Percentiles rank a stretch among this genome's conserved stretches.
Evolutionary conservation across 2,329 filamentous ascomycete genomes (phyloP).

Genomic region (Monosporascus sp.): DNA sequence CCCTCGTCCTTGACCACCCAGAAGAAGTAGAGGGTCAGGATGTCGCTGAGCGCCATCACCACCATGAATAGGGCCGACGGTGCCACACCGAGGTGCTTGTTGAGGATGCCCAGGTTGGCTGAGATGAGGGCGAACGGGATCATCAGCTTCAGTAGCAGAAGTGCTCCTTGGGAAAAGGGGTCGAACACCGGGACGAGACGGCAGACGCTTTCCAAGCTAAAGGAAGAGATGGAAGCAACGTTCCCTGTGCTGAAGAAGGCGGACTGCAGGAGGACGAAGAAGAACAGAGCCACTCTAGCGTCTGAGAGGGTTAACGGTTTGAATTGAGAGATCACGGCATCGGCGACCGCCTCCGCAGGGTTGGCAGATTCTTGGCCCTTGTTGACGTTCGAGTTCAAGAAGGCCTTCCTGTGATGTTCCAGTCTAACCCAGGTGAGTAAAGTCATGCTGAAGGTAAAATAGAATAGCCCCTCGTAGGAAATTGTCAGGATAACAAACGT

Average conservation of each 20-base stretch:
- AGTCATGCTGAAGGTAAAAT: constrained; percentile 78
- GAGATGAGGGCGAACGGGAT: constrained; percentile 91
- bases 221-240: constrained; percentile 87
- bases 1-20: constrained; percentile 97
- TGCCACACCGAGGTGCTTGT: constrained; percentile 74
- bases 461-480: constrained; percentile 95
- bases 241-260: constrained; percentile 98
- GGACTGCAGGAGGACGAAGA: constrained; percentile 89
- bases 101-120: constrained; percentile 90
- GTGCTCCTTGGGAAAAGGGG: constrained; percentile 82
- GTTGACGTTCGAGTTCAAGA: constrained; percentile 24
- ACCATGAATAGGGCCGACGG: constrained; percentile 90
- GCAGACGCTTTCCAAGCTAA: constrained; percentile 84
- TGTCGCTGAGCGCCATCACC: constrained; percentile 85
- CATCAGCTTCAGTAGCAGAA: constrained; percentile 84
- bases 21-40: constrained; percentile 93
- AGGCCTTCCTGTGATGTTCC: constrained; percentile 68
- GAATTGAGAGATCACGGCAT: constrained; percentile 28
- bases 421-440: constrained; percentile 88
- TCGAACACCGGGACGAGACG: constrained; percentile 89
- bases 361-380: constrained; percentile 9
- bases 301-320: constrained; percentile 77
- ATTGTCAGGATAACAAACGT: constrained; percentile 95
- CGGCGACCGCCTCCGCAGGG: constrained; percentile 11
- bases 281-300: constrained; percentile 84